phyloP scores from a whole-genome alignment of 208 protist genomes.

The Trypanosoma rangeli region DNA sequence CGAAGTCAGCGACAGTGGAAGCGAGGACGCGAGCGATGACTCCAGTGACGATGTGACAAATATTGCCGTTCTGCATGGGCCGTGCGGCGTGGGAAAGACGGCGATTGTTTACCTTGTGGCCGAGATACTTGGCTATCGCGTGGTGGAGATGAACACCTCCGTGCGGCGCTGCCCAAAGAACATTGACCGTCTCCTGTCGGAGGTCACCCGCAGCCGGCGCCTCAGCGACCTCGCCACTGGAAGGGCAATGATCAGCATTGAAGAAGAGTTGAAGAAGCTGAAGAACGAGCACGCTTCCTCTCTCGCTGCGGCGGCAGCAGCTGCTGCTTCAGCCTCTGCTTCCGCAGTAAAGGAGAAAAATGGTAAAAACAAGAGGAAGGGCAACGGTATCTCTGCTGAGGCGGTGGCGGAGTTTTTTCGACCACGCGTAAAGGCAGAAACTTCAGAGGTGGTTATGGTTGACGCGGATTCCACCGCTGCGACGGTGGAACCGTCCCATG shows the following conservation, averaged over 20 bases:
- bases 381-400: slow-evolving; percentile 63
- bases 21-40: slow-evolving; percentile 11
- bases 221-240: slow-evolving; percentile 41
- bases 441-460: slow-evolving; percentile 8
- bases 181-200: slow-evolving; percentile 73
- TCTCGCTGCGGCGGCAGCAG: slow-evolving; percentile 9
- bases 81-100: slow-evolving; percentile 74
- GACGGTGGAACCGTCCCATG: background rate
- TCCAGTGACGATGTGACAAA: slow-evolving; percentile 70
- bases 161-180: slow-evolving; percentile 64
- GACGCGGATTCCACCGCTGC: background rate
- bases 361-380: slow-evolving; percentile 34
- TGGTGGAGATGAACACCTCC: slow-evolving; percentile 85
- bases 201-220: slow-evolving; percentile 75
- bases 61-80: slow-evolving; percentile 74
- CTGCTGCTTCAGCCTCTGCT: background rate
- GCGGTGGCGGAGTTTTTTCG: slow-evolving; percentile 74
- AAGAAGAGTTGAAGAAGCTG: slow-evolving; percentile 66
- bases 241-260: slow-evolving; percentile 41
- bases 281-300: slow-evolving; percentile 56
- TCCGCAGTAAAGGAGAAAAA: slow-evolving; percentile 9
- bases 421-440: slow-evolving; percentile 7
- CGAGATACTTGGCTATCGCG: slow-evolving; percentile 66
- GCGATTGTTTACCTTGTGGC: slow-evolving; percentile 80
- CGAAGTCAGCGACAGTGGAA: slow-evolving; percentile 2